These are phyloP conservation scores for Linum usitatissimum DNA, from an alignment of 345 rosid genomes.

Conservation along the genomic window DNA sequence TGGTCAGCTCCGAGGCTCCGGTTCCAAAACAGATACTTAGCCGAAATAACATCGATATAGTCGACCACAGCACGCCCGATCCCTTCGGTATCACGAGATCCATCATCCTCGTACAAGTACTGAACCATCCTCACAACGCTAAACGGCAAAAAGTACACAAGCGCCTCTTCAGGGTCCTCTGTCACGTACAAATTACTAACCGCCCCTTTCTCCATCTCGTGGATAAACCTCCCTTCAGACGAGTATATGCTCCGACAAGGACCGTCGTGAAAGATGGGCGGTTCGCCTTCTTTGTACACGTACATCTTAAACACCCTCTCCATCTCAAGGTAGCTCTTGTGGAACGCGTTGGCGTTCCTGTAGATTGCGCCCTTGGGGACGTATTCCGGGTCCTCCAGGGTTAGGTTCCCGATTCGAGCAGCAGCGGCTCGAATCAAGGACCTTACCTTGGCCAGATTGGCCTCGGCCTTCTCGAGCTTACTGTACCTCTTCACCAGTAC, in stretches of 20 bases:
- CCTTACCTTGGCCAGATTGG: conserved; percentile 35
- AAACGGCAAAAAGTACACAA: conserved; percentile 59
- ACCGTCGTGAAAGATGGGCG: conserved; percentile 27
- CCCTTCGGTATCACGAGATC: conserved; percentile 26
- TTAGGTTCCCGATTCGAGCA: background rate
- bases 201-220: conserved; percentile 25
- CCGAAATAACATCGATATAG: conserved; percentile 33
- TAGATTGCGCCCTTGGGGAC: conserved; percentile 33
- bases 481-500: conserved; percentile 8
- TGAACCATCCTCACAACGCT: conserved; percentile 59
- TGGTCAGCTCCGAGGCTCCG: conserved; percentile 73
- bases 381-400: conserved; percentile 20
- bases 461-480: conserved; percentile 31
- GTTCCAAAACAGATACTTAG: conserved; percentile 60
- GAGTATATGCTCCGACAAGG: conserved; percentile 34
- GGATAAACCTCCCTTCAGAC: conserved; percentile 27
- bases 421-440: conserved; percentile 38
- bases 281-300: conserved; percentile 31
- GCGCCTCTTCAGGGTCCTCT: conserved; percentile 41
- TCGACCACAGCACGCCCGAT: conserved; percentile 40
- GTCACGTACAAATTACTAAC: conserved; percentile 21
- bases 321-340: conserved; percentile 36
- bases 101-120: conserved; percentile 36
- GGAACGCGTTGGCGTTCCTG: conserved; percentile 33
- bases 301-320: conserved; percentile 31